A percentile compares a stretch with the other conserved stretches of the same genome.
phyloP scores from a whole-genome alignment of 805 yeast genomes.

The Saturnispora quitensis region DNA sequence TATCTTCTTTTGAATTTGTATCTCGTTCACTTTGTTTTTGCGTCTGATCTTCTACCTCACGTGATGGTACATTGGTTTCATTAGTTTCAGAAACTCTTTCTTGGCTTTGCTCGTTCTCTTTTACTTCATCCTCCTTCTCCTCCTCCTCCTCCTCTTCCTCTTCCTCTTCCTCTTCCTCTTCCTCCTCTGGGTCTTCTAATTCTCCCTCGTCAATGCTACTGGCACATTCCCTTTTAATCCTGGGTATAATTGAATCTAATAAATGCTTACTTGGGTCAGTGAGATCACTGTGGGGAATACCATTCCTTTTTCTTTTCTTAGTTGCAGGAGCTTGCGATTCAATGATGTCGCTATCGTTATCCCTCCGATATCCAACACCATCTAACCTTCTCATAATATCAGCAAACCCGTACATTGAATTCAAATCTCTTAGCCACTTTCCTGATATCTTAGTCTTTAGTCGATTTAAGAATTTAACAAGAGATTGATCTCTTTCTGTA shows the following conservation, averaged over 20 bases:
- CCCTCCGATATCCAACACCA: background rate
- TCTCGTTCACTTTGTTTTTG: background rate
- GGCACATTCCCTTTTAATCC: background rate
- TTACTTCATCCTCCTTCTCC: background rate
- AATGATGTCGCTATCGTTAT: constrained; percentile 1
- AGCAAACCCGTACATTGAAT: constrained; percentile 10
- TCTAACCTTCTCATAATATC: constrained; percentile 2
- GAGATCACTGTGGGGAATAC: background rate
- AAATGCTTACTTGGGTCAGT: constrained; percentile 1
- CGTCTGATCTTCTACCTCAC: background rate
- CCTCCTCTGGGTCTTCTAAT: background rate
- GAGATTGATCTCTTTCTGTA: constrained; percentile 8
- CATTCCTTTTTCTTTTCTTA: background rate
- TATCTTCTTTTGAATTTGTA: background rate
- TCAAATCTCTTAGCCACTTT: constrained; percentile 12
- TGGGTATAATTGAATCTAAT: background rate
- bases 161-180: background rate
- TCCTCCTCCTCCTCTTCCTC: background rate
- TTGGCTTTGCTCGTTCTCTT: background rate
- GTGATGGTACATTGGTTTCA: background rate
- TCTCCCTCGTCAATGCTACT: background rate
- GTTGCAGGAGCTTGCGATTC: constrained; percentile 1
- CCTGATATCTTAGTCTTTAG: constrained; percentile 11
- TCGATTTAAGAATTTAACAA: constrained; percentile 15
- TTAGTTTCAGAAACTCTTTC: too few species aligned